These are phyloP conservation scores for Scheffersomyces ergatensis DNA, from an alignment of 805 yeast species.

Conservation along the genomic window DNA sequence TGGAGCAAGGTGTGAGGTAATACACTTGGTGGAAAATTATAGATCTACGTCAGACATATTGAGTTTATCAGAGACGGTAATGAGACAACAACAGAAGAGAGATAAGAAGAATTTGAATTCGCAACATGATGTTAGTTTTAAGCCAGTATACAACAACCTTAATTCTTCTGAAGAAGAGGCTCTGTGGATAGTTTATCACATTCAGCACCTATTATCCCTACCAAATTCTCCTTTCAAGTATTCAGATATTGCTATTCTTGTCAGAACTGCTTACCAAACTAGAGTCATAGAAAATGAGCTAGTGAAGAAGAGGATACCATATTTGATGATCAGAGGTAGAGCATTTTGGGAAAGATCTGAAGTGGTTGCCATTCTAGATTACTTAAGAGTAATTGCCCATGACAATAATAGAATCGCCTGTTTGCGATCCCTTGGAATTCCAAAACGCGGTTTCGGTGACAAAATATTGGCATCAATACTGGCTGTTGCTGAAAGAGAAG, in stretches of 20 bases:
- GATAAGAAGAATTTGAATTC: constrained; percentile 44
- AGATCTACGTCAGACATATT: constrained; percentile 74
- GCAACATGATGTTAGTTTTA: constrained; percentile 38
- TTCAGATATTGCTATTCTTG: constrained; percentile 70
- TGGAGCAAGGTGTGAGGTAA: constrained; percentile 17
- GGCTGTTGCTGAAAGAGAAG: background rate
- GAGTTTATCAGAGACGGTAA: constrained; percentile 59
- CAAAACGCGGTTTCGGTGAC: constrained; percentile 68
- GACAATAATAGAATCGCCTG: constrained; percentile 61
- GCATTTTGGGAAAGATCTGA: constrained; percentile 82
- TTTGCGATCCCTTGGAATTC: constrained; percentile 54
- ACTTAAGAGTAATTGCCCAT: constrained; percentile 59
- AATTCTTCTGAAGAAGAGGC: constrained; percentile 54
- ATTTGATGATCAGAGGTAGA: constrained; percentile 65
- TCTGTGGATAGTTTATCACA: constrained; percentile 52
- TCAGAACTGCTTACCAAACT: constrained; percentile 63
- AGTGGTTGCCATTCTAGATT: constrained; percentile 59
- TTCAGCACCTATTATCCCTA: constrained; percentile 44
- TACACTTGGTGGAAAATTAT: constrained; percentile 67
- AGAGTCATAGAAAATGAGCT: constrained; percentile 65
- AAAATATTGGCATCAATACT: constrained; percentile 35
- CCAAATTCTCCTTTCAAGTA: constrained; percentile 43
- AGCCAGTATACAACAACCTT: constrained; percentile 45
- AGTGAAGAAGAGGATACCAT: constrained; percentile 55
- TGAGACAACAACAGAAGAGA: constrained; percentile 60